A percentile compares a stretch with the other conserved stretches of the same genome.
phyloP scores from a whole-genome alignment of 805 yeast genomes.

The Candida montana region DNA sequence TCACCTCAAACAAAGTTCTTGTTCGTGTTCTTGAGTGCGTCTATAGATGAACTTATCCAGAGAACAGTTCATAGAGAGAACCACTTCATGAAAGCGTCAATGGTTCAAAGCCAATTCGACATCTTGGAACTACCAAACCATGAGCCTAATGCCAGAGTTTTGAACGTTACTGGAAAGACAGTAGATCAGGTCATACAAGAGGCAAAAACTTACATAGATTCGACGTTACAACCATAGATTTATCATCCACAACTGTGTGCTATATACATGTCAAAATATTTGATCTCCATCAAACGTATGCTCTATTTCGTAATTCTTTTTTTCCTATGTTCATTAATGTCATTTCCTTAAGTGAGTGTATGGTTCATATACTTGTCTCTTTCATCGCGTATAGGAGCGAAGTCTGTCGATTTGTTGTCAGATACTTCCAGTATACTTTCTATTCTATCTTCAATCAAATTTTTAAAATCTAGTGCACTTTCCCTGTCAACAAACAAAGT shows the following conservation, averaged over 20 bases:
- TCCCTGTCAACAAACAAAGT: conserved; percentile 70
- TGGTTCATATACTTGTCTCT: not conserved
- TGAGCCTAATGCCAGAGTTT: conserved; percentile 26
- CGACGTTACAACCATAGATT: not conserved
- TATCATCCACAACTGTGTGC: not conserved
- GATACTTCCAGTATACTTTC: conserved; percentile 29
- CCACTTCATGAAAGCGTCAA: conserved; percentile 84
- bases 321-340: too few relatives aligned
- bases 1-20: conserved; percentile 37
- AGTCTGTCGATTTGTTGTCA: not conserved
- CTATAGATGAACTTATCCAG: conserved; percentile 50
- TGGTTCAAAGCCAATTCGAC: conserved; percentile 76
- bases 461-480: conserved; percentile 64
- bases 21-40: conserved; percentile 64
- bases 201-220: conserved; percentile 11
- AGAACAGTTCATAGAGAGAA: conserved; percentile 62
- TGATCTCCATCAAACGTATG: not conserved
- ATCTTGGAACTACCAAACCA: conserved; percentile 65
- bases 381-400: not conserved
- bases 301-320: not conserved
- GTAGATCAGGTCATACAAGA: conserved; percentile 12
- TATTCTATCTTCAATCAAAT: conserved; percentile 53
- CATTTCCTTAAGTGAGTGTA: too few relatives aligned
- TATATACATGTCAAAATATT: not conserved
- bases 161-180: conserved; percentile 26